Evolutionary conservation across 2,329 filamentous ascomycete species (phyloP), one percentile per base, ranked within the genome.

Genomic region (Cladosporium sphaerospermum): DNA sequence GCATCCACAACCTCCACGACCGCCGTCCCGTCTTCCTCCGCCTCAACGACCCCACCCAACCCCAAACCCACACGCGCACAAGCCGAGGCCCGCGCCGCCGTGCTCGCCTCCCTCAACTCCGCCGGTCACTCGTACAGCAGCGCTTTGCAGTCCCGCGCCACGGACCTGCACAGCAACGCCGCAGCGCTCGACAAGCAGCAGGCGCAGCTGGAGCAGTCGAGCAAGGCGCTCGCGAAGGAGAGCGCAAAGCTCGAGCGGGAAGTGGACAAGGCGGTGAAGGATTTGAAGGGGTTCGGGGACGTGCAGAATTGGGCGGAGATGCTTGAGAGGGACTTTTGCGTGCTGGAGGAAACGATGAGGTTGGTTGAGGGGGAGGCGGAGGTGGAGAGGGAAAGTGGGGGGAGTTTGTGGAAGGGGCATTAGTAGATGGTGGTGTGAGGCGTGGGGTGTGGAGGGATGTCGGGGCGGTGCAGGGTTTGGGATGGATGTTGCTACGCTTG

Each of bases 231-330:
- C 77, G 78, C 59, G 28, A 79, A 78, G 56, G 84, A 89, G 66
- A 84, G 79, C 47, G 81, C 84, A 56, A 79, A 81, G 68, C 78
- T 88, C 64, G 78, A 77, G 59, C 78, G 78, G 59, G 75, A 88
- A 61, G 82, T 83, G 4, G 79, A 80, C 59, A 78, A 77, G 54
- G 83, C 84, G 34, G 79, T 80, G 43, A 77, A 78, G 59, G 78
- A 78, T 63, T 73, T 92, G 55, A 91, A 90, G 72, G 87, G 90
- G 75, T 75, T 90, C 56, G 87, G 88, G 19, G 84, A 90, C 66
- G 80, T 92, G 65, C 87, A 92, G 75, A 91, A 91, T 68, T 93
- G 88, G 88, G 86, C 88, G 18, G 88, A 93, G 77, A 82, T 90
- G 71, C 75, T 92, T 64, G 88, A 70, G 56, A 60, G 67, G 10